Evolutionary conservation across 768 basidiomycete genomes (phyloP), one percentile per base, ranked within the genome.

Genomic region (Lactifluus subvellereus): DNA sequence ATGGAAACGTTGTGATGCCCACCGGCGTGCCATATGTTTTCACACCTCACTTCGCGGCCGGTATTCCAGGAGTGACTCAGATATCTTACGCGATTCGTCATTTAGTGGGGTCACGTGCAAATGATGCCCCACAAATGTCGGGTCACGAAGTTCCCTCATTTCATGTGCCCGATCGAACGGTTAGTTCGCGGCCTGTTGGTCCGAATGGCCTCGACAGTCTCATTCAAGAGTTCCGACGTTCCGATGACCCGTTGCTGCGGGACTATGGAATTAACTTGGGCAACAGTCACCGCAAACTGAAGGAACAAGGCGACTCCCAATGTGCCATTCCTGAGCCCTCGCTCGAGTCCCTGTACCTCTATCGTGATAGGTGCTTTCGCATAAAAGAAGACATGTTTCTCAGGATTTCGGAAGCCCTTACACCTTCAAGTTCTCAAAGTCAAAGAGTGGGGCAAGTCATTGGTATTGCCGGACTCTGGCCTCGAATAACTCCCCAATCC

Each of bases 321-420:
- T 27, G 27, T 27, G 27, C 27, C 27, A 27, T 27, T 27, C 27
- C 27, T 27, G 27, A 27, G 27, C 27, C 27, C 2, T 27, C 27
- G 27, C 27, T 27, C 27, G 27, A 27, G 27, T 27, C 27, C 27
- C 27, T 27, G 27, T 27, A 27, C 27, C 27, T 27, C 27, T 27
- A 62, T 33, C 50, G 40, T 33, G 33, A 57, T 18, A 9, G 35
- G 35, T 58, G 61, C 22, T 45, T 35, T 10, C 40, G 18, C 8
- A 47, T 27, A 27, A 27, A 27, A 27, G 27, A 27, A 27, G 27
- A 27, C 27, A 27, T 27, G 27, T 27, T 27, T 42, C 60, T 4
- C 47, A 53, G 40, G 62, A 63, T 62, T 47, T 38, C 27, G 1
- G 51, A 42, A 3, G 33, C 10, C 3, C 61, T 62, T 42, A n/a